Conservation (phyloP, 2,329 filamentous ascomycete genomes). For the Ophiostoma fasciatum region DNA sequence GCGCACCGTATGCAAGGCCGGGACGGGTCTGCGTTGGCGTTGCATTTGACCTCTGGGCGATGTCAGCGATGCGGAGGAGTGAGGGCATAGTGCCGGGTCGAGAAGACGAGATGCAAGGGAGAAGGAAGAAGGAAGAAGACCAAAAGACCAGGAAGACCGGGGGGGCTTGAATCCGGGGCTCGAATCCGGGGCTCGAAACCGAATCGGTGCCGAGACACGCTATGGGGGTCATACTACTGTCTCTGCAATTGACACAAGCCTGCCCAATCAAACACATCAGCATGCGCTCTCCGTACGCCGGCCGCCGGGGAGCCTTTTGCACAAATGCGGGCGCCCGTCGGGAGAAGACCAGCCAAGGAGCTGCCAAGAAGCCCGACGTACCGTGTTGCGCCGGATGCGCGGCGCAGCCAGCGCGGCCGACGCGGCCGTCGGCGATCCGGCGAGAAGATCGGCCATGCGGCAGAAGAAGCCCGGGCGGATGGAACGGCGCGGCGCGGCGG, state of each 20-base stretch:
- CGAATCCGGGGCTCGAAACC: conserved; percentile 4
- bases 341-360: too few relatives aligned
- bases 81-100: too few relatives aligned
- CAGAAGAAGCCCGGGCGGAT: too few relatives aligned
- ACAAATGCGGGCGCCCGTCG: too few relatives aligned
- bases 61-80: not conserved
- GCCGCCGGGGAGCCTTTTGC: too few relatives aligned
- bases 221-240: conserved; percentile 12
- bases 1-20: conserved; percentile 12
- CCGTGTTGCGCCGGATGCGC: conserved; percentile 15
- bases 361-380: not conserved
- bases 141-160: not conserved
- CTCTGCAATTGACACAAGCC: conserved; percentile 14
- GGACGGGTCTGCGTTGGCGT: conserved; percentile 9
- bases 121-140: not conserved
- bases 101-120: too few relatives aligned
- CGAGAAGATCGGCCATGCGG: conserved; percentile 8
- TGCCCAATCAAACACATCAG: conserved; percentile 5
- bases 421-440: conserved; percentile 6
- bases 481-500: too few relatives aligned
- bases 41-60: conserved; percentile 13
- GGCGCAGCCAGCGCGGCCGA: conserved; percentile 5
- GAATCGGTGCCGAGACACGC: conserved; percentile 11
- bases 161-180: too few relatives aligned
- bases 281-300: too few relatives aligned